phyloP scores from a whole-genome alignment of 805 yeast species.

The Candida sphagnicola region DNA sequence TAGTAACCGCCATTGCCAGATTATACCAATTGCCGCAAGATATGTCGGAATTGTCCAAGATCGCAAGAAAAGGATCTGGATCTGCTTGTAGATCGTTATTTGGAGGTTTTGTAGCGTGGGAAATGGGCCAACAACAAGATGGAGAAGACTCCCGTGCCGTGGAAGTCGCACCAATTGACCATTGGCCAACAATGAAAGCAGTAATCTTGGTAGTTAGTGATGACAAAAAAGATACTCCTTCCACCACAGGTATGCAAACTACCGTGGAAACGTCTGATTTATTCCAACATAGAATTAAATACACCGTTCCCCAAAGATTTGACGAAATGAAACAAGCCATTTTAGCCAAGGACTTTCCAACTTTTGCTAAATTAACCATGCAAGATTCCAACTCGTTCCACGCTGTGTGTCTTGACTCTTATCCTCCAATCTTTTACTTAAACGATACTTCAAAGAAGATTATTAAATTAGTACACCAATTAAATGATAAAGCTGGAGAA shows the following conservation, averaged over 20 bases:
- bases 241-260: conserved; percentile 94
- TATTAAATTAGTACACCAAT: conserved; percentile 70
- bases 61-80: conserved; percentile 98
- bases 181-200: conserved; percentile 94
- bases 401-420: conserved; percentile 94
- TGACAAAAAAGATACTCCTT: conserved; percentile 89
- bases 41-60: conserved; percentile 78
- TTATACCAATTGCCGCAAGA: conserved; percentile 83
- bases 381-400: conserved; percentile 96
- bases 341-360: conserved; percentile 63
- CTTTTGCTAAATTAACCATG: conserved; percentile 91
- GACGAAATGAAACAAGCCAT: conserved; percentile 79
- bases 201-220: conserved; percentile 90
- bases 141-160: conserved; percentile 96
- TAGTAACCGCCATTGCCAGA: conserved; percentile 83
- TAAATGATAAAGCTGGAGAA: conserved; percentile 65
- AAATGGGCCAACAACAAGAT: conserved; percentile 73
- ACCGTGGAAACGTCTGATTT: conserved; percentile 88
- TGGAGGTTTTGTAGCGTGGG: conserved; percentile 99
- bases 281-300: conserved; percentile 71
- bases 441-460: conserved; percentile 86
- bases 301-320: conserved; percentile 85
- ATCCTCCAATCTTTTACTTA: conserved; percentile 92
- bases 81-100: conserved; percentile 96
- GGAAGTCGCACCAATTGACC: conserved; percentile 75